Conservation (phyloP, 805 yeast genomes). For the Yamadazyma paraphyllophila region DNA sequence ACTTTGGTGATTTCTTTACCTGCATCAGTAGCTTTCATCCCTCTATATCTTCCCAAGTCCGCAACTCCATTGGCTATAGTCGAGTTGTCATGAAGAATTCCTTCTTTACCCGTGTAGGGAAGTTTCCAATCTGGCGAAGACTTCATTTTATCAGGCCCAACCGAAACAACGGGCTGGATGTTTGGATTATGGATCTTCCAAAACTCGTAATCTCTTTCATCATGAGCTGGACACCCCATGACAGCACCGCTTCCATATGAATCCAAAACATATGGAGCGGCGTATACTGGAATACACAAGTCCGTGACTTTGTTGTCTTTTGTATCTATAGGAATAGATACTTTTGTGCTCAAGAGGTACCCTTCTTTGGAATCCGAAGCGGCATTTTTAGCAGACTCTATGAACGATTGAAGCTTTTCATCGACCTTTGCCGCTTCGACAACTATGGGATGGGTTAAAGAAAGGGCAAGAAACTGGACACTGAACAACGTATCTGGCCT, state of each 20-base stretch:
- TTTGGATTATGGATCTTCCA: constrained; percentile 65
- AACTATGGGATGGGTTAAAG: constrained; percentile 68
- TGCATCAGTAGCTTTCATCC: constrained; percentile 52
- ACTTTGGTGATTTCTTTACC: constrained; percentile 41
- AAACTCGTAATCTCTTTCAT: constrained; percentile 75
- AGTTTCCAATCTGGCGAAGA: constrained; percentile 24
- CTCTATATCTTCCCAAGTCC: constrained; percentile 42
- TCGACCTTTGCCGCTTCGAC: constrained; percentile 36
- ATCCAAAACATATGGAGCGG: constrained; percentile 86
- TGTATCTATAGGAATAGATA: constrained; percentile 58
- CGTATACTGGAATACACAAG: constrained; percentile 67
- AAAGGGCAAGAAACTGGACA: constrained; percentile 78
- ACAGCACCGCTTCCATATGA: constrained; percentile 91
- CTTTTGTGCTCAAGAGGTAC: constrained; percentile 43
- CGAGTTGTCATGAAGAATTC: constrained; percentile 31
- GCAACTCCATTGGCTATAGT: constrained; percentile 25
- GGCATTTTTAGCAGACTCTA: constrained; percentile 41
- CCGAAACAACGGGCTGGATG: constrained; percentile 39
- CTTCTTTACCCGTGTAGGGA: constrained; percentile 51
- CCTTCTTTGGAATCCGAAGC: constrained; percentile 53
- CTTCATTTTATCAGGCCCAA: constrained; percentile 36
- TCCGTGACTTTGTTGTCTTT: constrained; percentile 14
- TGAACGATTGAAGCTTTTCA: constrained; percentile 43
- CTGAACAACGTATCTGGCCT: constrained; percentile 85
- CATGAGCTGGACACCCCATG: constrained; percentile 98